phyloP scores from a whole-genome alignment of 305 asterid genomes.

The Fraxinus sp. region DNA sequence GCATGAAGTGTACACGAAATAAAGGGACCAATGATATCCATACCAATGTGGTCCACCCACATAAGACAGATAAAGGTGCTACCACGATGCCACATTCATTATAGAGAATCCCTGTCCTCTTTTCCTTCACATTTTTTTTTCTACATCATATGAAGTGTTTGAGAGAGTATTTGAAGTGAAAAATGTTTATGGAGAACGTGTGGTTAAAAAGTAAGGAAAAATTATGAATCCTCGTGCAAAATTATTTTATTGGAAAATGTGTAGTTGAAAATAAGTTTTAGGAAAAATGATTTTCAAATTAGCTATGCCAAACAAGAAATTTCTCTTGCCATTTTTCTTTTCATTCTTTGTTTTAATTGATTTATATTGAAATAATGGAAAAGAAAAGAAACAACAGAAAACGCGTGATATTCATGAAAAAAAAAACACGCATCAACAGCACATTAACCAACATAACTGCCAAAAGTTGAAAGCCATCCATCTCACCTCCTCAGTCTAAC shows the following conservation, averaged over 20 bases:
- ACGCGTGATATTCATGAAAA: neutral
- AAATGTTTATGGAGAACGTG: too few species aligned
- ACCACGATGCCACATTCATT: constrained; percentile 11
- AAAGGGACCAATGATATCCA: neutral
- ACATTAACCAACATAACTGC: neutral
- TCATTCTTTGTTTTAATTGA: neutral
- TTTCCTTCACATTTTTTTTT: constrained; percentile 14
- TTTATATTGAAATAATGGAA: neutral
- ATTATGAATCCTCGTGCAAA: too few species aligned
- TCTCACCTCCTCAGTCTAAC: neutral
- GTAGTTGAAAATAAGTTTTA: too few species aligned
- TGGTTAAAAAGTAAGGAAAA: too few species aligned
- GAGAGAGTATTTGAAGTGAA: too few species aligned
- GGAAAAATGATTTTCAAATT: too few species aligned
- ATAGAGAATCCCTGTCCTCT: constrained; percentile 9
- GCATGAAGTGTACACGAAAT: neutral
- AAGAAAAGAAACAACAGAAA: neutral
- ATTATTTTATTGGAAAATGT: too few species aligned
- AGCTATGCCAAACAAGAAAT: neutral
- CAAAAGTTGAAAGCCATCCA: neutral
- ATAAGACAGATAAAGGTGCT: neutral
- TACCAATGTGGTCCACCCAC: neutral
- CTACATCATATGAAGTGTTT: neutral
- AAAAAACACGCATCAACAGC: neutral
- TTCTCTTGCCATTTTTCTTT: neutral